Base-by-base conservation (phyloP, 177 flowering plant genomes). In the Vitis hybrid region DNA sequence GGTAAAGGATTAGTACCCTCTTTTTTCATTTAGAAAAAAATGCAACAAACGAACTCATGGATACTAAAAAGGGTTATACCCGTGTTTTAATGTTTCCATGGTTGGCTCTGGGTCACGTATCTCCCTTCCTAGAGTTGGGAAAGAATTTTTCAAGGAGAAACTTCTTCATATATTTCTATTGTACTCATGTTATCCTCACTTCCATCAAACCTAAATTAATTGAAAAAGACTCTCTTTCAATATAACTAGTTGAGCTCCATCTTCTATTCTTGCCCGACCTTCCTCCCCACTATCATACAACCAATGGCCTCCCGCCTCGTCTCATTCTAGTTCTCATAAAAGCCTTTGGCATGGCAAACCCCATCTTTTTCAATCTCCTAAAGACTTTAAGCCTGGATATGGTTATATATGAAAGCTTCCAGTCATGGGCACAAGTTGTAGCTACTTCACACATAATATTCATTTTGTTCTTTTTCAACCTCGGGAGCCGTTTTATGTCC, bases 291-390 rank as follows among this genome's bases (percentile, higher is more conserved):
- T 21, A 21, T 21, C 24, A 21, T 21, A 21, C 24, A 21, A 21
- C 24, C 24, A 21, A 21, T 21, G 1, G 24, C 0, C 24, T 21
- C 24, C 24, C 1, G 0, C 24, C 24, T 21, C 69, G 74, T 70
- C 82, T 81, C 80, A 76, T 79, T 72, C 14, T 62, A 59, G 63
- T 73, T 40, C 80, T 81, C 54, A 69, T 62, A 13, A 51, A 30
- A 0, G 78, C 82, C 50, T 63, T 79, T 19, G 70, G 72, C 61
- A 32, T 69, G 65, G 21, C 76, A 0, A n/a, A 7, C 10, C 65
- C 70, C 6, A 6, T 9, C 56, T 81, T 81, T 63, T 16, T 51
- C 35, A 18, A 21, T 6, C 62, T 76, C 4, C 59, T 81, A 0
- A 4, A 69, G 1, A 65, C 16, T 12, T 14, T 76, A 2, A 71